Evolutionary conservation across 1,139 yeast species (phyloP).

Genomic region (Maudiozyma humilis): DNA sequence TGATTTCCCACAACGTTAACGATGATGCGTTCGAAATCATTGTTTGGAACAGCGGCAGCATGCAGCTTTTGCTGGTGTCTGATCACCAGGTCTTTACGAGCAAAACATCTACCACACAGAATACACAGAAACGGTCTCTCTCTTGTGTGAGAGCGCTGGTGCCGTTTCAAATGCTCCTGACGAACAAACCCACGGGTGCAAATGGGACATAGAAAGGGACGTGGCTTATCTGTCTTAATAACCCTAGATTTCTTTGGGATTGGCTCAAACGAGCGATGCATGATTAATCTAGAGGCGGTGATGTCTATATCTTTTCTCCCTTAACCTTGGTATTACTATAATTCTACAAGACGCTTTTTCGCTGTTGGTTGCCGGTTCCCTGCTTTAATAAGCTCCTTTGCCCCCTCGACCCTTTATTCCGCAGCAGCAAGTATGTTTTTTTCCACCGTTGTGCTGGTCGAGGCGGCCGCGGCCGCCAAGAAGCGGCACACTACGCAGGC

Average conservation of each 20-base stretch:
- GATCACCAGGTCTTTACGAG: constrained; percentile 80
- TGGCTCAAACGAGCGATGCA: constrained; percentile 33
- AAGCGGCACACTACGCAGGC: not conserved
- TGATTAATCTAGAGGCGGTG: not conserved
- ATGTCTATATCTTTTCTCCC: too few species aligned
- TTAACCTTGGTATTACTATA: too few species aligned
- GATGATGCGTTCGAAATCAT: constrained; percentile 25
- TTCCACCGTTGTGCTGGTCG: not conserved
- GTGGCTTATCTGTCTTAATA: constrained; percentile 80
- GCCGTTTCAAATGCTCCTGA: constrained; percentile 86
- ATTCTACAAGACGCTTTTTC: too few species aligned
- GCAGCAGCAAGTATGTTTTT: not conserved
- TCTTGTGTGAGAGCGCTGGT: constrained; percentile 90
- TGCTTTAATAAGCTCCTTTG: too few species aligned
- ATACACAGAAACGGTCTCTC: constrained; percentile 97
- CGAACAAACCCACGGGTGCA: constrained; percentile 96
- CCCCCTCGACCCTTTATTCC: not conserved
- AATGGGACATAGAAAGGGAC: constrained; percentile 82
- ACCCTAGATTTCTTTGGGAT: constrained; percentile 80
- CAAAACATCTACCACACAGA: constrained; percentile 92
- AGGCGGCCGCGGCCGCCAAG: not conserved
- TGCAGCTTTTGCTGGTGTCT: constrained; percentile 94
- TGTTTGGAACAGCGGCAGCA: constrained; percentile 39
- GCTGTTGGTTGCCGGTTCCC: too few species aligned
- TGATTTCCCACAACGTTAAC: constrained; percentile 34